Evolutionary conservation across 805 yeast species (phyloP).

Genomic region (Jamesozyma jinghongensis): DNA sequence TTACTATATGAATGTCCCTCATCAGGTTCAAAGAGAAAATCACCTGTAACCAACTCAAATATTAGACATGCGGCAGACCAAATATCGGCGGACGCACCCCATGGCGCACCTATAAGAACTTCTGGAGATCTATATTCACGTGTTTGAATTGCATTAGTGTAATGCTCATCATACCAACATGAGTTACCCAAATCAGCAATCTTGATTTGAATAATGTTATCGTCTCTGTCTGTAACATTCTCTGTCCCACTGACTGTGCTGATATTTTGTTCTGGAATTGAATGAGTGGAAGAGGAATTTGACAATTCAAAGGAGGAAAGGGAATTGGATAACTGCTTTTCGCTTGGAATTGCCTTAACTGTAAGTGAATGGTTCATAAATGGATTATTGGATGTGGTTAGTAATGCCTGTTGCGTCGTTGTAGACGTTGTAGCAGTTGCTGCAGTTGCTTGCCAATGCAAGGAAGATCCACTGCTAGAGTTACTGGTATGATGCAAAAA

Average conservation of each 20-base stretch:
- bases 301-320: slow-evolving; percentile 34
- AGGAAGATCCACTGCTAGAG: slow-evolving; percentile 6
- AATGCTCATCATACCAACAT: slow-evolving; percentile 71
- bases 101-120: slow-evolving; percentile 62
- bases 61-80: slow-evolving; percentile 94
- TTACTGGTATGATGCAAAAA: slow-evolving; percentile 13
- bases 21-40: slow-evolving; percentile 82
- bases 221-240: slow-evolving; percentile 6
- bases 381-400: background rate
- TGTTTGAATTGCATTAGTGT: slow-evolving; percentile 84
- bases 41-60: slow-evolving; percentile 90
- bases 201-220: slow-evolving; percentile 63
- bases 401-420: background rate
- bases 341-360: slow-evolving; percentile 2
- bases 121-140: slow-evolving; percentile 93
- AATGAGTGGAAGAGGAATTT: slow-evolving; percentile 1
- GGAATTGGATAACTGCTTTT: slow-evolving; percentile 26
- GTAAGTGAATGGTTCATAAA: background rate
- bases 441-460: slow-evolving; percentile 1
- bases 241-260: background rate
- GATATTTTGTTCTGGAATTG: background rate
- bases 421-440: background rate
- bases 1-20: slow-evolving; percentile 67
- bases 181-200: slow-evolving; percentile 94
- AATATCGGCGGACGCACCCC: slow-evolving; percentile 94